A percentile compares a stretch with the other conserved stretches of the same genome.
Conservation (phyloP, 768 basidiomycete species). For the Daedaleopsis sinensis region DNA sequence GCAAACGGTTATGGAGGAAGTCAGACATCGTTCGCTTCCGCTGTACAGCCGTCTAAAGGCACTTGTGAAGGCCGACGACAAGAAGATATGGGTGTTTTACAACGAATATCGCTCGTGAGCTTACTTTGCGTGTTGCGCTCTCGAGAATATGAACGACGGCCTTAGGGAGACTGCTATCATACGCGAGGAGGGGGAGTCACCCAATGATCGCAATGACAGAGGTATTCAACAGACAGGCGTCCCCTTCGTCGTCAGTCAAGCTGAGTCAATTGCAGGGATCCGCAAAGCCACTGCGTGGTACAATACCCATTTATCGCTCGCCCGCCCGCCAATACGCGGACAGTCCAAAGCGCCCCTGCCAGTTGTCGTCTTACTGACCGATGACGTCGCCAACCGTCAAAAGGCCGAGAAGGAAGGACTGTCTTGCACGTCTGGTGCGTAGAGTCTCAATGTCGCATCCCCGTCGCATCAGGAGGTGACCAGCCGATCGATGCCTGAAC, state of each 20-base stretch:
- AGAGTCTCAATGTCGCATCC: not conserved
- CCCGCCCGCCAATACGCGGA: conserved; percentile 54
- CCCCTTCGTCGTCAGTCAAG: not conserved
- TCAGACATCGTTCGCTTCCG: conserved; percentile 90
- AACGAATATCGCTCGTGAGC: conserved; percentile 84
- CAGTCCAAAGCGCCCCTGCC: conserved; percentile 50
- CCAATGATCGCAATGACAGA: conserved; percentile 95
- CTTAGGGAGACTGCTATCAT: conserved; percentile 79
- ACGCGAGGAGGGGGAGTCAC: conserved; percentile 75
- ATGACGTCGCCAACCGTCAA: conserved; percentile 83
- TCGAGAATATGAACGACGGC: not conserved
- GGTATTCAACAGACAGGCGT: conserved; percentile 45
- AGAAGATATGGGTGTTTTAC: conserved; percentile 83
- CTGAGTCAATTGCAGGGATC: conserved; percentile 63
- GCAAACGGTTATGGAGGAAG: conserved; percentile 96
- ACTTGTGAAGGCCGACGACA: conserved; percentile 83
- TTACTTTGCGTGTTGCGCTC: too few species aligned
- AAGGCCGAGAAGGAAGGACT: conserved; percentile 73
- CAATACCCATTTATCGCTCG: conserved; percentile 64
- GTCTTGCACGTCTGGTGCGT: conserved; percentile 60
- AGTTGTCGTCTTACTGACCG: conserved; percentile 79
- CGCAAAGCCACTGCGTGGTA: conserved; percentile 90
- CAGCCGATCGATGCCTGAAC: too few species aligned
- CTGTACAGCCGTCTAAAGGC: conserved; percentile 91
- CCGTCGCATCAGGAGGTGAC: not conserved